Evolutionary conservation across 2,329 filamentous ascomycete genomes (phyloP).

Genomic region (Rhynchosporium agropyri): DNA sequence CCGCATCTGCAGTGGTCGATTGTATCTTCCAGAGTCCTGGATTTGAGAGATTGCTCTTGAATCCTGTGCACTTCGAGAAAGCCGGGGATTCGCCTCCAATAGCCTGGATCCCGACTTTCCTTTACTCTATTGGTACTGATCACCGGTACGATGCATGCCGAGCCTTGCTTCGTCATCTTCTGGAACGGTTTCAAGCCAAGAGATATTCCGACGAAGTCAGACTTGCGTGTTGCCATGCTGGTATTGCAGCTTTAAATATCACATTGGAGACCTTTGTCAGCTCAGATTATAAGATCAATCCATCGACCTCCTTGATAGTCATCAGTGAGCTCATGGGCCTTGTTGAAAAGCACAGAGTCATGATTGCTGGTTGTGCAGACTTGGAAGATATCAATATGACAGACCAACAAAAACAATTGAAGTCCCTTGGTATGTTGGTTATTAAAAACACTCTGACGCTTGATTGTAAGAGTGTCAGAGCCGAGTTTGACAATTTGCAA

Average conservation of each 20-base stretch:
- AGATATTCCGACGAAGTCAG: constrained; percentile 59
- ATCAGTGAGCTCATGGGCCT: constrained; percentile 68
- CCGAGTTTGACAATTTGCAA: constrained; percentile 69
- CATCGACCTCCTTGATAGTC: constrained; percentile 59
- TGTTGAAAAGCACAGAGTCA: constrained; percentile 61
- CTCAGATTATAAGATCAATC: constrained; percentile 51
- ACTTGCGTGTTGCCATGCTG: constrained; percentile 64
- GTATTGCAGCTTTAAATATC: constrained; percentile 60
- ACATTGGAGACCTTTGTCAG: constrained; percentile 60
- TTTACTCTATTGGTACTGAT: constrained; percentile 73
- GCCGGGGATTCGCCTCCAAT: constrained; percentile 63
- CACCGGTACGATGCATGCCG: constrained; percentile 81
- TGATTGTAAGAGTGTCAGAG: constrained; percentile 70
- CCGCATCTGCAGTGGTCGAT: constrained; percentile 80
- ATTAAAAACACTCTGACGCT: constrained; percentile 68
- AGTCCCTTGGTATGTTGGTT: constrained; percentile 61
- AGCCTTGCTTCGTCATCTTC: constrained; percentile 73
- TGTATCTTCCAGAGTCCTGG: constrained; percentile 75
- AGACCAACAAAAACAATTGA: constrained; percentile 51
- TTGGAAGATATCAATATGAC: constrained; percentile 46
- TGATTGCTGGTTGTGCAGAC: constrained; percentile 59
- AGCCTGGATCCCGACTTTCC: constrained; percentile 77
- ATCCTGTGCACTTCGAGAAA: constrained; percentile 57
- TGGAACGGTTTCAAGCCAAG: constrained; percentile 63
- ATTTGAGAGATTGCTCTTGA: constrained; percentile 62